Evolutionary conservation across 441 rosid species (phyloP).

Genomic region (Erodium trifolium): DNA sequence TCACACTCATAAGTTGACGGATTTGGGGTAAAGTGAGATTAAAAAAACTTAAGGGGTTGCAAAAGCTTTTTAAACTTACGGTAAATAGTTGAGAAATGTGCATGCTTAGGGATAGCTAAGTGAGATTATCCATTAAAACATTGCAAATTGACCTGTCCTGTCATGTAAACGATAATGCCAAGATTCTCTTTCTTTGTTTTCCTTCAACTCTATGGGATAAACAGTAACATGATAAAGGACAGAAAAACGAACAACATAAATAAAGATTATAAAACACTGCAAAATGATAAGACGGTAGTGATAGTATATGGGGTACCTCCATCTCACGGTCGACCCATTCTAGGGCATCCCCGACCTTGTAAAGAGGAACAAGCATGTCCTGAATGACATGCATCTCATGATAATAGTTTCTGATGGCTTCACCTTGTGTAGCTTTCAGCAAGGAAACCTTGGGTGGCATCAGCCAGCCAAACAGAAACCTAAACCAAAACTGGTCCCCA

Average conservation of each 20-base stretch:
- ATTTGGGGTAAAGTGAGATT: too few relatives aligned
- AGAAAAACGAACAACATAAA: background rate
- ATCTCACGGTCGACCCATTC: slow-evolving; percentile 88
- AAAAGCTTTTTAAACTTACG: too few relatives aligned
- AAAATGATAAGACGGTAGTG: too few relatives aligned
- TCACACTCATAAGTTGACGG: too few relatives aligned
- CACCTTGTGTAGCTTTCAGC: slow-evolving; percentile 99
- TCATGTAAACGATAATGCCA: background rate
- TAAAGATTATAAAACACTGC: too few relatives aligned
- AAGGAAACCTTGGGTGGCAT: slow-evolving; percentile 99
- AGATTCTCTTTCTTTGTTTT: too few relatives aligned
- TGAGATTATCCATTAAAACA: too few relatives aligned
- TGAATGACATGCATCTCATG: slow-evolving; percentile 97
- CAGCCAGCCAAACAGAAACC: slow-evolving; percentile 89
- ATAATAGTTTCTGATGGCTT: slow-evolving; percentile 91
- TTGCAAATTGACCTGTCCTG: background rate
- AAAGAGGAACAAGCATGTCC: slow-evolving; percentile 95
- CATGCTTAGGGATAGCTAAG: too few relatives aligned
- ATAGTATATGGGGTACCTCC: slow-evolving; percentile 51
- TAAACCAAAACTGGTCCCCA: slow-evolving; percentile 92
- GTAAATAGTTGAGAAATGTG: too few relatives aligned
- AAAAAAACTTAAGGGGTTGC: too few relatives aligned
- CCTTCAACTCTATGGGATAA: too few relatives aligned
- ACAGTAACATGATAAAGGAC: too few relatives aligned
- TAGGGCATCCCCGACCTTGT: slow-evolving; percentile 90